These are phyloP conservation scores for Lithohypha guttulata DNA, from an alignment of 2,329 filamentous ascomycete species.

Conservation along the genomic window DNA sequence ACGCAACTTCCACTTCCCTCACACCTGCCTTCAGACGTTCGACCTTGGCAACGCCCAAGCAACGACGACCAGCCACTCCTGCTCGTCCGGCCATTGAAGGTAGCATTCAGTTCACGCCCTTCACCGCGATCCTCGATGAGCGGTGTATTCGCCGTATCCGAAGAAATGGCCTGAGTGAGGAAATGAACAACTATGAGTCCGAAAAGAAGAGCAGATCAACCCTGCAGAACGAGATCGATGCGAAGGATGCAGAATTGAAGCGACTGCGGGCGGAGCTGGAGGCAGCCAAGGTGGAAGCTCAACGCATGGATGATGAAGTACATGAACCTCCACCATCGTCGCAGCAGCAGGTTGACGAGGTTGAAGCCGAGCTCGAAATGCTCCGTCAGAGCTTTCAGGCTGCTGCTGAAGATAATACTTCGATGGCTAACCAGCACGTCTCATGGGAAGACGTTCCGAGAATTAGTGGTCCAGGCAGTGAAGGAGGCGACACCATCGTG, in stretches of 20 bases:
- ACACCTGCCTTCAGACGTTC: slow-evolving; percentile 35
- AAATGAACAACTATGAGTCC: slow-evolving; percentile 34
- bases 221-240: slow-evolving; percentile 21
- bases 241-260: slow-evolving; percentile 25
- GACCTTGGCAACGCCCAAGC: slow-evolving; percentile 25
- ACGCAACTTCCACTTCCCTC: slow-evolving; percentile 30
- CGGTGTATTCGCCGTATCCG: slow-evolving; percentile 34
- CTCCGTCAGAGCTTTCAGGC: slow-evolving; percentile 19
- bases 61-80: slow-evolving; percentile 16
- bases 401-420: slow-evolving; percentile 9
- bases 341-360: slow-evolving; percentile 18
- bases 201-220: slow-evolving; percentile 27
- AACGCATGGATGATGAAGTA: slow-evolving; percentile 12
- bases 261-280: slow-evolving; percentile 23
- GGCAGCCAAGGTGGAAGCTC: slow-evolving; percentile 16
- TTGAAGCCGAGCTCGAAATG: slow-evolving; percentile 22
- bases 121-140: slow-evolving; percentile 33
- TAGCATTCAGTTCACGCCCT: slow-evolving; percentile 35
- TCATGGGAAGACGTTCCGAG: slow-evolving; percentile 10
- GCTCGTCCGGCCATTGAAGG: slow-evolving; percentile 25
- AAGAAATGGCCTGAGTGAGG: slow-evolving; percentile 36
- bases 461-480: slow-evolving; percentile 3
- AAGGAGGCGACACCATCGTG: slow-evolving; percentile 17
- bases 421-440: slow-evolving; percentile 1
- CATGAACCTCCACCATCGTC: slow-evolving; percentile 10